Evolutionary conservation across 2,329 filamentous ascomycete genomes (phyloP).

Genomic region (Claviceps citrina): DNA sequence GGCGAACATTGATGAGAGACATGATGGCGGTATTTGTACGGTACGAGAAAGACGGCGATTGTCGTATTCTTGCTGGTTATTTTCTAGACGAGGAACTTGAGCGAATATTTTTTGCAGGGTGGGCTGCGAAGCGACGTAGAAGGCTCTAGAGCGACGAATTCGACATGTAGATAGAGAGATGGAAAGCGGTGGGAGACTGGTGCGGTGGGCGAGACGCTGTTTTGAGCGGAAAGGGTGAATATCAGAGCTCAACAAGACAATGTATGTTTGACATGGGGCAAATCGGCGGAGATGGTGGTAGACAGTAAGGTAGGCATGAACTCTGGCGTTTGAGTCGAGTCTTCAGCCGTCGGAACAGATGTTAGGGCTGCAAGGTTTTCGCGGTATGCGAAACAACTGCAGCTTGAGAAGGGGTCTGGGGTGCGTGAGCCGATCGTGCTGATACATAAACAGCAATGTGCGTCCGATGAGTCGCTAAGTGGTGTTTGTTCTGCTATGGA

Average conservation of each 20-base stretch:
- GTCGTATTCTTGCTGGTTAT: background rate
- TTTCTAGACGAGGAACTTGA: background rate
- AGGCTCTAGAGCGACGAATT: constrained; percentile 13
- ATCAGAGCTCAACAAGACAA: constrained; percentile 40
- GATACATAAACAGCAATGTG: constrained; percentile 82
- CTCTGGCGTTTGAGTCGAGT: constrained; percentile 23
- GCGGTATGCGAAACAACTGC: constrained; percentile 91
- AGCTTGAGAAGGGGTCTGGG: constrained; percentile 93
- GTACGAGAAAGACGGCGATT: constrained; percentile 7
- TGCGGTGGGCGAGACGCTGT: constrained; percentile 19
- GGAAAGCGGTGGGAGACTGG: background rate
- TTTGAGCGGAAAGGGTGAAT: constrained; percentile 19
- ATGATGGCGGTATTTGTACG: constrained; percentile 44
- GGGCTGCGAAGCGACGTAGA: constrained; percentile 9
- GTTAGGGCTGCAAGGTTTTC: constrained; percentile 82
- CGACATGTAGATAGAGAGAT: constrained; percentile 22
- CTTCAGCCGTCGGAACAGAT: constrained; percentile 87
- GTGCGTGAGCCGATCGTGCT: constrained; percentile 79
- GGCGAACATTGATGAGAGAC: constrained; percentile 96
- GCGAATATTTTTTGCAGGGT: constrained; percentile 5
- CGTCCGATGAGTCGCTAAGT: constrained; percentile 17
- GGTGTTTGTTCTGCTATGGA: constrained; percentile 9
- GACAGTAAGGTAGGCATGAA: constrained; percentile 43
- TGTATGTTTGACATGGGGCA: constrained; percentile 41
- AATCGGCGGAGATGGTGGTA: constrained; percentile 29